Evolutionary conservation across 2,329 filamentous ascomycete genomes (phyloP).

Genomic region (Curvularia eragrostidis): DNA sequence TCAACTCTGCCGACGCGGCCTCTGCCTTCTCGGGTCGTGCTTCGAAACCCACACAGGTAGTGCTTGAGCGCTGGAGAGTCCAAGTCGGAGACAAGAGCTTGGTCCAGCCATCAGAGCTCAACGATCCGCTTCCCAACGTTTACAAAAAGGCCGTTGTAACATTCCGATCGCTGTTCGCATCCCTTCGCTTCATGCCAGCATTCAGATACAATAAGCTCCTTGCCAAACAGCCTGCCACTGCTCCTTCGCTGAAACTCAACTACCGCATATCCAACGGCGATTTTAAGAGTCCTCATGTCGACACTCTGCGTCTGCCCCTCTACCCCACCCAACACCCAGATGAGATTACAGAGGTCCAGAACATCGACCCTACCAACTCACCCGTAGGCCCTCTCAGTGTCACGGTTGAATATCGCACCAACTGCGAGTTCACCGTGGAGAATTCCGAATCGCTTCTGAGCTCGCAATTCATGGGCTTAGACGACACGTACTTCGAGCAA

Average conservation of each 20-base stretch:
- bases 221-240: constrained; percentile 70
- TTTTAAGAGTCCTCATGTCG: constrained; percentile 60
- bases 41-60: constrained; percentile 68
- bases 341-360: constrained; percentile 69
- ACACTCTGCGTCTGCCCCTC: constrained; percentile 74
- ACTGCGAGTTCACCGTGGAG: constrained; percentile 89
- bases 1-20: constrained; percentile 66
- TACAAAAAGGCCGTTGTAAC: constrained; percentile 98
- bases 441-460: constrained; percentile 90
- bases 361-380: constrained; percentile 83
- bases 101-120: constrained; percentile 64
- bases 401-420: constrained; percentile 81
- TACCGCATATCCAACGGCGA: constrained; percentile 78
- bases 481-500: constrained; percentile 85
- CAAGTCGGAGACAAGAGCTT: constrained; percentile 70
- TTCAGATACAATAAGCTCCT: constrained; percentile 83
- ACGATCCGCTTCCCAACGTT: constrained; percentile 75
- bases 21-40: constrained; percentile 57
- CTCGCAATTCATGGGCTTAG: constrained; percentile 89
- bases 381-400: constrained; percentile 84
- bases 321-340: constrained; percentile 62
- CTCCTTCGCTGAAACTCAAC: constrained; percentile 71
- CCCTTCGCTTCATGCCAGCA: constrained; percentile 80
- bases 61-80: constrained; percentile 90
- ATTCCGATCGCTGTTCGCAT: constrained; percentile 86